Evolutionary conservation across 2,329 filamentous ascomycete species (phyloP), one percentile per base, ranked within the genome.

Genomic region (Dactylellina haptotyla): DNA sequence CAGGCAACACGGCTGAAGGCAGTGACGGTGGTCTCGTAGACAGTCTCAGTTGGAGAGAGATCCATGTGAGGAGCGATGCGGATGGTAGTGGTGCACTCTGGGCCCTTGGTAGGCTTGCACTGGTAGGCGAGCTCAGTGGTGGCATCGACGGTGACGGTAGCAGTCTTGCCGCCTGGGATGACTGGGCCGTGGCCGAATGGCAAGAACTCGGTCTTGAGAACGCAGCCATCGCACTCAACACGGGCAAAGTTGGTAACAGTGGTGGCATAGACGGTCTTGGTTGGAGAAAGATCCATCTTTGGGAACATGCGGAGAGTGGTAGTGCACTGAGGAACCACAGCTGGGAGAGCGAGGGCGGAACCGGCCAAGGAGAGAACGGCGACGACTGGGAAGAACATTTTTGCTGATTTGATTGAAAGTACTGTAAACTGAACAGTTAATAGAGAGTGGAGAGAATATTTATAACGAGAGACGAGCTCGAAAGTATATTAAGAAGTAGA

Each of bases 301-400:
- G 65, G 65, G 23, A 34, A 16, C 34, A 70, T n/a, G 23, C 34
- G 37, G 41, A 70, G 23, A 20, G 45, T 53, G 28, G 65, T 62
- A 16, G 65, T 61, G 65, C 65, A 70, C 2, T 4, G 1, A 25
- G 20, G 41, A 14, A 48, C 46, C 16, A 58, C 65, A 37, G 50
- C 50, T 48, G 65, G 65, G 20, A 62, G 34, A 51, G 65, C 65
- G 46, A 62, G 18, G 25, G 65, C 56, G n/a, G 57, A 56, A 56
- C 48, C 46, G 39, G 37, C 57, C 26, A 61, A 34, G n/a, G 57
- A 62, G 50, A 70, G 65, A 30, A 63, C 48, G 48, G 65, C 57
- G 65, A 70, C 65, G 39, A 70, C 50, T 56, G 65, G 48, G 57
- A 70, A 70, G 48, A 56, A 39, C 65, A 70, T 70, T 63, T 45